Base-by-base conservation (phyloP, 2,329 filamentous ascomycete genomes). In the Calonectria naviculata region DNA sequence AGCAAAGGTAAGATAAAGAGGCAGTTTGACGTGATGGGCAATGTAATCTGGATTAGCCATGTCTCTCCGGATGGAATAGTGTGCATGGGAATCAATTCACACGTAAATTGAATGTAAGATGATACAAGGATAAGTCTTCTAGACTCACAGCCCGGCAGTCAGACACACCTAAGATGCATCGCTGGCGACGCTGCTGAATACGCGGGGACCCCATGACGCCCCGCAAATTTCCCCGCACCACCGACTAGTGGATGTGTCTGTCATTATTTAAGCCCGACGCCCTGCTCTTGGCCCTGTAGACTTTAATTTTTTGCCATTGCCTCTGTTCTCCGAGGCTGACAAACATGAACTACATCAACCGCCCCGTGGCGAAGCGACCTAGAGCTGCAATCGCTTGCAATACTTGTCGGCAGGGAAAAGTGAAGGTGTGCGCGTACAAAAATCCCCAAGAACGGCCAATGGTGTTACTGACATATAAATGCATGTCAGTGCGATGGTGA, bases 381-480 rank as follows among this genome's bases (percentile, higher is more conserved):
- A 68, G 77, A 44, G 77, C 75, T 19, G 71, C 73, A 21, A 70
- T 75, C 29, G 76, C 76, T 19, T 78, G 76, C 67, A 75, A 74
- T 61, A 49, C 65, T 1, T 78, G 76, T 49, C 65, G 75, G 36
- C 72, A 73, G 42, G 75, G 73, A 41, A 78, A 78, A 68, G 77
- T 75, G 60, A 78, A 75, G 67, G 76, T 78, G n/a, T n/a, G n/a
- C n/a, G n/a, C n/a, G n/a, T n/a, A n/a, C n/a, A n/a, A n/a, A n/a
- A n/a, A n/a, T n/a, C n/a, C n/a, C n/a, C n/a, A n/a, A n/a, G n/a
- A n/a, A n/a, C n/a, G n/a, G n/a, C n/a, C n/a, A n/a, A n/a, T n/a
- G n/a, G n/a, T n/a, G n/a, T n/a, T n/a, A n/a, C n/a, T n/a, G n/a
- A n/a, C n/a, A n/a, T n/a, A n/a, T n/a, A n/a, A n/a, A n/a, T n/a